Conservation (phyloP, 345 rosid species). For the Eucalyptus marginata region DNA sequence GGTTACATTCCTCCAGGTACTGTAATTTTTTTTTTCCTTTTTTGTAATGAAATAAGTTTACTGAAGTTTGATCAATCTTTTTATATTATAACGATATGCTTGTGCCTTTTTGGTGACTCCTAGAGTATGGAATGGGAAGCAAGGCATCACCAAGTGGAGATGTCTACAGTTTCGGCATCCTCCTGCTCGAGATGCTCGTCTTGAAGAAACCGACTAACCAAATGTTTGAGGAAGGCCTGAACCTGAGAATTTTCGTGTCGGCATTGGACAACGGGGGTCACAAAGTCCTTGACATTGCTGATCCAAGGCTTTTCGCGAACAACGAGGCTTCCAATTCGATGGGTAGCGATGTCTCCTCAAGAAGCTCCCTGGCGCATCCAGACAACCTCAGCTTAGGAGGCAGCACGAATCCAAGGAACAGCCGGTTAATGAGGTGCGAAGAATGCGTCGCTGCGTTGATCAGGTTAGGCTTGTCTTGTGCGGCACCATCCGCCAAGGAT, state of each 20-base stretch:
- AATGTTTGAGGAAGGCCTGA: slow-evolving; percentile 1
- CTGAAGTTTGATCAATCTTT: too few species aligned
- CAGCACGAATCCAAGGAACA: background rate
- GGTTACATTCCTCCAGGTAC: slow-evolving; percentile 7
- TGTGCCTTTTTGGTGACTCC: background rate
- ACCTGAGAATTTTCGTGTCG: background rate
- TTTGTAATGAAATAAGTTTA: background rate
- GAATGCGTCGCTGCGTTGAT: background rate
- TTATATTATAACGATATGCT: background rate
- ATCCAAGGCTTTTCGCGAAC: background rate
- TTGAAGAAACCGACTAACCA: background rate
- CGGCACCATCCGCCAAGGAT: background rate
- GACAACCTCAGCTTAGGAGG: background rate
- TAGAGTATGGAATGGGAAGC: background rate
- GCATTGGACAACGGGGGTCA: background rate
- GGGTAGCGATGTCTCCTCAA: background rate
- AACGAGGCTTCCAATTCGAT: background rate
- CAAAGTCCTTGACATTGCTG: background rate
- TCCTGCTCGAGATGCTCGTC: background rate
- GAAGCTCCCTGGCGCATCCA: background rate
- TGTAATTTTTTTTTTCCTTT: background rate
- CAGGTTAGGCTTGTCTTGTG: slow-evolving; percentile 3
- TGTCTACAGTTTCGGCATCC: slow-evolving; percentile 4
- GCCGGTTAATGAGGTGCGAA: background rate
- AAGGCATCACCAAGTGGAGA: slow-evolving; percentile 2